phyloP scores from a whole-genome alignment of 169 alveolate genomes.

The Plasmodium inui region DNA sequence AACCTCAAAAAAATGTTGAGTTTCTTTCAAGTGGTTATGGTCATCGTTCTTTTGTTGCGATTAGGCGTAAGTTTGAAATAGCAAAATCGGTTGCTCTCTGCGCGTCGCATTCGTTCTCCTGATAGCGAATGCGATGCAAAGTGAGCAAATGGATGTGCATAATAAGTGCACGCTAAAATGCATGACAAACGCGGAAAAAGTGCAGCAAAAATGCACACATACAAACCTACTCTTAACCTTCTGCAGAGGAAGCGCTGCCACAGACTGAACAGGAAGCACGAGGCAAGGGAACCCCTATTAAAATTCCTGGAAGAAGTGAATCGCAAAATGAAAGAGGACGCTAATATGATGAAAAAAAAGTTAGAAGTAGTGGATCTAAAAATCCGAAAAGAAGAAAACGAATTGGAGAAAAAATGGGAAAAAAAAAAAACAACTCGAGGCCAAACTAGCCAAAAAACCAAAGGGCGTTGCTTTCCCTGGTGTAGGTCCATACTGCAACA shows the following conservation, averaged over 20 bases:
- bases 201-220: constrained; percentile 9
- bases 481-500: constrained; percentile 4
- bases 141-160: not conserved
- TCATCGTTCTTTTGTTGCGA: not conserved
- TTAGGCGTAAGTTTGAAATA: not conserved
- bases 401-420: not conserved
- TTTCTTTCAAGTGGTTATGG: not conserved
- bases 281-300: not conserved
- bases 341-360: not conserved
- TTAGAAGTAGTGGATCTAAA: not conserved
- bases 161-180: too few species aligned
- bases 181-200: not conserved
- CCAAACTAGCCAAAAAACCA: not conserved
- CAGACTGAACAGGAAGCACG: not conserved
- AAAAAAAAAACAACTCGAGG: not conserved
- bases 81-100: not conserved
- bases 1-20: not conserved
- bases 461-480: not conserved
- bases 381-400: not conserved
- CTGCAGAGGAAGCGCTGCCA: not conserved
- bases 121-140: not conserved
- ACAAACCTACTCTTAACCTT: constrained; percentile 6
- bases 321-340: not conserved
- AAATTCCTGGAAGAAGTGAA: not conserved
- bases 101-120: not conserved